These are phyloP conservation scores for Blastomyces emzantsi DNA, from an alignment of 2,329 filamentous ascomycete species.

Conservation along the genomic window DNA sequence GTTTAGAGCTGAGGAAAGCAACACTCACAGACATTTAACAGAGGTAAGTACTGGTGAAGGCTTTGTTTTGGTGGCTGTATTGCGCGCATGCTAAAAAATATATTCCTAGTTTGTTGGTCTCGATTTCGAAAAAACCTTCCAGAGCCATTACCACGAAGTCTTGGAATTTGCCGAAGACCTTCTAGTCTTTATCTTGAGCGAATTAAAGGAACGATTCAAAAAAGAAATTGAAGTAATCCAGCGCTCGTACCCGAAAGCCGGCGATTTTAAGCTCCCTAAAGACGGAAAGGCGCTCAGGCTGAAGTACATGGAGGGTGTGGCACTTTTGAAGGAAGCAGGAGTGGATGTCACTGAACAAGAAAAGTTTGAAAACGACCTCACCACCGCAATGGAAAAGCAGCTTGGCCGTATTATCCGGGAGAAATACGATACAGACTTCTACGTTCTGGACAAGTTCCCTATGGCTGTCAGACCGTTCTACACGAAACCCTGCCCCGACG, in stretches of 20 bases:
- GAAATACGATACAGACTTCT: conserved; percentile 94
- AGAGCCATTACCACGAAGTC: conserved; percentile 44
- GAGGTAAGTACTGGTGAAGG: conserved; percentile 37
- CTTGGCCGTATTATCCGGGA: conserved; percentile 75
- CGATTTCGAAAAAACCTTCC: conserved; percentile 45
- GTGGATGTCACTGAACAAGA: conserved; percentile 43
- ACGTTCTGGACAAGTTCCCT: conserved; percentile 94
- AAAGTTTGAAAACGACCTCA: conserved; percentile 40
- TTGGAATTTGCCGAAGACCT: conserved; percentile 42
- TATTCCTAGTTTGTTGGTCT: conserved; percentile 40
- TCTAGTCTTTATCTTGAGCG: conserved; percentile 41
- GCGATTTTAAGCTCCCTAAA: conserved; percentile 43
- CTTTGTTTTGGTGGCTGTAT: conserved; percentile 17
- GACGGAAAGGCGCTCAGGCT: conserved; percentile 41
- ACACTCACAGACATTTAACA: conserved; percentile 57
- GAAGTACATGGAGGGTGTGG: conserved; percentile 43
- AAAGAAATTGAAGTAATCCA: conserved; percentile 40
- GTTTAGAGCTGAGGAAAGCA: conserved; percentile 59
- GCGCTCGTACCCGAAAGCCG: conserved; percentile 43
- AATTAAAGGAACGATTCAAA: conserved; percentile 38
- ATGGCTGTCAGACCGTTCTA: conserved; percentile 84
- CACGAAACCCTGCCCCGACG: conserved; percentile 66
- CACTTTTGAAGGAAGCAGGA: conserved; percentile 41
- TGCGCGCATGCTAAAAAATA: not conserved
- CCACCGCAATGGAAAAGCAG: conserved; percentile 49